A percentile compares a stretch with the other conserved stretches of the same genome.
phyloP scores from a whole-genome alignment of 2,329 filamentous ascomycete species.

The Ceratocystis diversiconidia region DNA sequence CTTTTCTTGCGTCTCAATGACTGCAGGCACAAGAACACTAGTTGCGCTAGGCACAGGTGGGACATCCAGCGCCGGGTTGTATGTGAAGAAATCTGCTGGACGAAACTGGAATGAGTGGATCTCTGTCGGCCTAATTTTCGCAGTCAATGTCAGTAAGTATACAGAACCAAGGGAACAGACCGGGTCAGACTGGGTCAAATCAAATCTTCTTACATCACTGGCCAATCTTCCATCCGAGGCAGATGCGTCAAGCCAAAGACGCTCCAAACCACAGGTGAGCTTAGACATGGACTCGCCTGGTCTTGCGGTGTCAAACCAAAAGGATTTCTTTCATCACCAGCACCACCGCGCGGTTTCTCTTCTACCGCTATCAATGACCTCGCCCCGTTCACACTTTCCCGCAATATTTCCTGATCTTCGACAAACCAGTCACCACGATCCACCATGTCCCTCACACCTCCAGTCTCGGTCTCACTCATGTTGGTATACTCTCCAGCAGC shows the following conservation, averaged over 20 bases:
- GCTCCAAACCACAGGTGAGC: constrained; percentile 32
- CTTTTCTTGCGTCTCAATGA: constrained; percentile 18
- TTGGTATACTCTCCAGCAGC: constrained; percentile 39
- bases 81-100: constrained; percentile 34
- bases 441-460: constrained; percentile 35
- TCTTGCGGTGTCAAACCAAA: constrained; percentile 10
- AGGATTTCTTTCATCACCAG: not conserved
- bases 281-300: constrained; percentile 19
- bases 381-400: constrained; percentile 17
- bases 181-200: not conserved
- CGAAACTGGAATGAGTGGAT: constrained; percentile 33
- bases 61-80: constrained; percentile 34
- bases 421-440: constrained; percentile 34
- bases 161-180: constrained; percentile 15
- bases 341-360: too few species aligned
- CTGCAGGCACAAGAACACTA: constrained; percentile 26
- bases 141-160: not conserved
- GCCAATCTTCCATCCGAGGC: constrained; percentile 36
- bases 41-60: constrained; percentile 27
- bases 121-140: constrained; percentile 31
- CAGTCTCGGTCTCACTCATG: constrained; percentile 31
- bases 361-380: not conserved
- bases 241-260: constrained; percentile 37
- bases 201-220: constrained; percentile 34
- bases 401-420: constrained; percentile 8